Evolutionary conservation across 1,139 yeast genomes (phyloP).

Genomic region (Suhomyces kunorum): DNA sequence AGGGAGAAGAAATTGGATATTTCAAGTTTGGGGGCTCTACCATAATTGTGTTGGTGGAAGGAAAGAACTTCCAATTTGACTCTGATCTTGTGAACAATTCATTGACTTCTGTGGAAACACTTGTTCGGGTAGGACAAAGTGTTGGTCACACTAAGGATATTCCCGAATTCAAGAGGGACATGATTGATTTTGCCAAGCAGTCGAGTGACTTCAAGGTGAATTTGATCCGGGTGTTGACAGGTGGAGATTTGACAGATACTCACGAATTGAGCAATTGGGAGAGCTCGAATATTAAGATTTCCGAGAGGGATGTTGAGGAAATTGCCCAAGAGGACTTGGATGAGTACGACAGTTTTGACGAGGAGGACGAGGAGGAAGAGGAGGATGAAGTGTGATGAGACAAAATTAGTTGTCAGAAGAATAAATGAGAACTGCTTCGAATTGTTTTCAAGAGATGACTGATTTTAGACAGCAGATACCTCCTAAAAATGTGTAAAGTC

Average conservation of each 20-base stretch:
- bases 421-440: too few species aligned
- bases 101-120: constrained; percentile 68
- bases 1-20: constrained; percentile 89
- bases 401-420: not conserved
- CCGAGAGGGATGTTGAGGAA: constrained; percentile 24
- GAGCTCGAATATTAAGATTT: constrained; percentile 28
- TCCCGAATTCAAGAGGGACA: constrained; percentile 52
- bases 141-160: constrained; percentile 70
- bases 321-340: constrained; percentile 18
- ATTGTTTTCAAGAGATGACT: too few species aligned
- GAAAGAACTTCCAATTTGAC: constrained; percentile 55
- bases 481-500: too few species aligned
- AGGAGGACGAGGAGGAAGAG: constrained; percentile 10
- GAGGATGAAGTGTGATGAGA: not conserved
- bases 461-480: too few species aligned
- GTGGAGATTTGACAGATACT: constrained; percentile 43
- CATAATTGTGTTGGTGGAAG: constrained; percentile 55
- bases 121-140: constrained; percentile 88
- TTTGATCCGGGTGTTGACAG: constrained; percentile 64
- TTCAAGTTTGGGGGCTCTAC: constrained; percentile 98
- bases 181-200: constrained; percentile 47
- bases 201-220: constrained; percentile 51
- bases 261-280: constrained; percentile 44
- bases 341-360: constrained; percentile 18
- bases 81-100: constrained; percentile 73